These are phyloP conservation scores for Xylogone sp. DNA, from an alignment of 2,329 filamentous ascomycete genomes.

Conservation along the genomic window DNA sequence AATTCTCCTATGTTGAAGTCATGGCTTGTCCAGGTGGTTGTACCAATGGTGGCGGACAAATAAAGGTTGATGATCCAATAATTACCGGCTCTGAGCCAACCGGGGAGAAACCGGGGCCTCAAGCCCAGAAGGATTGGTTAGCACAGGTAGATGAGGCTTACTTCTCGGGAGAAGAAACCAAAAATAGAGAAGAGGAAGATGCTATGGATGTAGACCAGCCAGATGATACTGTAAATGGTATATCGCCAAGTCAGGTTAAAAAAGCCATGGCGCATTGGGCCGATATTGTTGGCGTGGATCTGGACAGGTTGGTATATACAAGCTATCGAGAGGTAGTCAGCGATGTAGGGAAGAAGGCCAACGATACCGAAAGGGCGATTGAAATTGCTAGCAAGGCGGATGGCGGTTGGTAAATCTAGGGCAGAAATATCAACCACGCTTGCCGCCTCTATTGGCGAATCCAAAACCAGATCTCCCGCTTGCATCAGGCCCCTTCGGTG, in stretches of 20 bases:
- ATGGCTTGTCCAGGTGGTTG: constrained; percentile 99
- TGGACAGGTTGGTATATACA: constrained; percentile 74
- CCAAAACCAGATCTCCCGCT: constrained; percentile 76
- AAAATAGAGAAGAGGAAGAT: constrained; percentile 21
- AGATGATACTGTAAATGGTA: constrained; percentile 53
- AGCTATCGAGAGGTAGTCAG: constrained; percentile 91
- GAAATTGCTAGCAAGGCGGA: constrained; percentile 88
- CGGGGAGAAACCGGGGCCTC: constrained; percentile 58
- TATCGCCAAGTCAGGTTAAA: constrained; percentile 63
- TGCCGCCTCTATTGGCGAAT: constrained; percentile 64
- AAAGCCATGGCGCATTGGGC: constrained; percentile 75
- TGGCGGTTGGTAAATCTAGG: constrained; percentile 74
- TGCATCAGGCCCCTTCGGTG: constrained; percentile 74
- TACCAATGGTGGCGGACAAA: constrained; percentile 94
- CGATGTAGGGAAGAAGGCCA: constrained; percentile 77
- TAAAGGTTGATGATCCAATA: constrained; percentile 80
- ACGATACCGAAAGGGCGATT: constrained; percentile 76
- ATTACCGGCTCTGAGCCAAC: constrained; percentile 46
- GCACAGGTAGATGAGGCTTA: constrained; percentile 84
- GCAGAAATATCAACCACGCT: constrained; percentile 37
- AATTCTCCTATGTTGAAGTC: constrained; percentile 94
- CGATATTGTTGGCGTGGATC: constrained; percentile 61
- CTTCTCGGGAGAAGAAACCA: constrained; percentile 66
- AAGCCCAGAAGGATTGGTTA: constrained; percentile 85
- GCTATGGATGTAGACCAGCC: constrained; percentile 19